Percentiles rank a stretch among this genome's conserved stretches.
These are phyloP conservation scores for Agrocybe praecox DNA, from an alignment of 768 basidiomycete genomes.

Conservation along the genomic window DNA sequence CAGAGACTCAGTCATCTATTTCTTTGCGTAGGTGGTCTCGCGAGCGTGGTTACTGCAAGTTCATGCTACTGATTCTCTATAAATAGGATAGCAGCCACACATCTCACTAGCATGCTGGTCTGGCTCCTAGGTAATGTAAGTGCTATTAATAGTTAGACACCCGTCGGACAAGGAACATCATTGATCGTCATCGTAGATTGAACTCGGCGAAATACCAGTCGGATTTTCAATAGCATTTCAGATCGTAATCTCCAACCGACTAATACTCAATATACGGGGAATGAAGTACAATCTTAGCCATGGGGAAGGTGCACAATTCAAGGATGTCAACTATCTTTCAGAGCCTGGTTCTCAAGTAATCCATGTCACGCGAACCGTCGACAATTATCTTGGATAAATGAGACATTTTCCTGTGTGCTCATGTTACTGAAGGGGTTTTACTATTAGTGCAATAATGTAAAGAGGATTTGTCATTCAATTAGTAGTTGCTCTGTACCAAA, in stretches of 20 bases:
- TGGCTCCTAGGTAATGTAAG: not conserved
- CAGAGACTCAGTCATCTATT: slow-evolving; percentile 4
- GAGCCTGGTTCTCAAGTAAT: no score
- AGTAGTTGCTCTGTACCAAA: no score
- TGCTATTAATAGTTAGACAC: not conserved
- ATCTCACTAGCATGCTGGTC: not conserved
- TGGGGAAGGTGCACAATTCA: not conserved
- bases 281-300: not conserved
- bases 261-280: slow-evolving; percentile 1
- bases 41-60: no score
- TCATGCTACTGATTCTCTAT: not conserved
- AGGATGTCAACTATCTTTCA: no score
- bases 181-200: not conserved
- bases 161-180: no score
- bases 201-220: not conserved
- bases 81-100: not conserved
- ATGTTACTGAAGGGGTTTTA: no score
- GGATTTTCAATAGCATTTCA: slow-evolving; percentile 2
- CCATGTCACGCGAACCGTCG: no score
- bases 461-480: no score
- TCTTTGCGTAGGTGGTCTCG: not conserved
- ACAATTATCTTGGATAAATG: no score
- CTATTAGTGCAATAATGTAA: no score
- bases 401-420: no score
- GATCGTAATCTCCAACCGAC: not conserved